Evolutionary conservation across 495 filamentous ascomycete genomes (phyloP).

Genomic region (Tirmania nivea): DNA sequence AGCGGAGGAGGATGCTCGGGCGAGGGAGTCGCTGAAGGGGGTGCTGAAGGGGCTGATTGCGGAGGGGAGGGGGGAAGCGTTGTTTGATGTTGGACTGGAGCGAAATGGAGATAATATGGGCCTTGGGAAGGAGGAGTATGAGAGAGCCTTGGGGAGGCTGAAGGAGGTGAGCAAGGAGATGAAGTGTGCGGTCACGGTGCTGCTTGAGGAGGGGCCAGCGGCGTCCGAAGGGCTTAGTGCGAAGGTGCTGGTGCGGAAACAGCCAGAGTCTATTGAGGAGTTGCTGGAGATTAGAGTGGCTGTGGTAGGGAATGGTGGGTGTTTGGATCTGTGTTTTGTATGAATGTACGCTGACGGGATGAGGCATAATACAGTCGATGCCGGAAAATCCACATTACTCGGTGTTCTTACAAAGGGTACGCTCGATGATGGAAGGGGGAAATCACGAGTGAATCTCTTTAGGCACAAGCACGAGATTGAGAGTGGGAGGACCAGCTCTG

Average conservation of each 20-base stretch:
- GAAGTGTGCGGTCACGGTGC: constrained; percentile 50
- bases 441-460: constrained; percentile 89
- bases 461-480: constrained; percentile 96
- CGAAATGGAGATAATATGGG: constrained; percentile 82
- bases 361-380: constrained; percentile 42
- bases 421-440: constrained; percentile 85
- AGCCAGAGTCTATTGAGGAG: constrained; percentile 53
- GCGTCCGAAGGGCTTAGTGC: constrained; percentile 28
- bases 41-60: constrained; percentile 29
- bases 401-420: constrained; percentile 90
- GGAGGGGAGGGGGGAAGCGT: constrained; percentile 73
- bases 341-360: constrained; percentile 1
- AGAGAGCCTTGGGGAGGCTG: constrained; percentile 46
- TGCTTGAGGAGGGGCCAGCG: constrained; percentile 70
- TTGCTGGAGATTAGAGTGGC: constrained; percentile 92
- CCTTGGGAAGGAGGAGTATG: constrained; percentile 59
- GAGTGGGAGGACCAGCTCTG: constrained; percentile 81
- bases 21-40: constrained; percentile 38
- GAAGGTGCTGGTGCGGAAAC: constrained; percentile 61
- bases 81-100: constrained; percentile 86
- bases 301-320: constrained; percentile 72
- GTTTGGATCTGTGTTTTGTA: background rate
- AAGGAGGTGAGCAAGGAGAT: constrained; percentile 40
- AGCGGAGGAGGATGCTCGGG: constrained; percentile 35
- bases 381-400: constrained; percentile 90